Conservation (phyloP, 805 yeast genomes). For the Candida arabinofermentans region DNA sequence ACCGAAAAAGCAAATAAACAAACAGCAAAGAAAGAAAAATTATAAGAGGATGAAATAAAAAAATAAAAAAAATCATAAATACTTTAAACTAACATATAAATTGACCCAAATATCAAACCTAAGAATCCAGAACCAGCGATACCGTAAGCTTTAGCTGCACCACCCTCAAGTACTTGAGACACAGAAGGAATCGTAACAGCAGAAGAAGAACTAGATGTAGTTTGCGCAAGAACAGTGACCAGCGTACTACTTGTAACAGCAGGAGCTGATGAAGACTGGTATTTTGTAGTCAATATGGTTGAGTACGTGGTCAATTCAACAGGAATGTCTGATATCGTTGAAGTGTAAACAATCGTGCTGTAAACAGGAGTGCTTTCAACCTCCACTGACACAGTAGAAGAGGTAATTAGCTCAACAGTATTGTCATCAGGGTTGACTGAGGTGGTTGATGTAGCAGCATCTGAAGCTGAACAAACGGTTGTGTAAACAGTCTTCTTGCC, state of each 20-base stretch:
- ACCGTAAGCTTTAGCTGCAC: constrained; percentile 9
- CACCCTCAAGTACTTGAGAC: constrained; percentile 10
- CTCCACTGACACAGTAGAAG: constrained; percentile 19
- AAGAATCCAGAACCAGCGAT: constrained; percentile 8
- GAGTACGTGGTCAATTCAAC: constrained; percentile 25
- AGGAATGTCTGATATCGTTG: constrained; percentile 21
- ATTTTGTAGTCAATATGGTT: constrained; percentile 1
- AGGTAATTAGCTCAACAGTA: constrained; percentile 18
- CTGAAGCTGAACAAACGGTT: constrained; percentile 5
- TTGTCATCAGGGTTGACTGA: constrained; percentile 3
- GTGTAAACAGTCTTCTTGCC: constrained; percentile 1
- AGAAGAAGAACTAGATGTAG: constrained; percentile 3
- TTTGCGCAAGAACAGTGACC: constrained; percentile 1
- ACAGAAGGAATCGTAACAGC: constrained; percentile 9
- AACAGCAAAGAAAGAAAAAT: not conserved
- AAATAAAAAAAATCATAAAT: not conserved
- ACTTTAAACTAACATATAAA: constrained; percentile 7
- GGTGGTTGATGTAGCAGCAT: constrained; percentile 1
- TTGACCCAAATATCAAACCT: constrained; percentile 9
- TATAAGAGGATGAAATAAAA: not conserved
- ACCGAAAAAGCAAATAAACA: too few relatives aligned
- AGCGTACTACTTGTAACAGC: constrained; percentile 2
- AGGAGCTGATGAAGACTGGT: not conserved
- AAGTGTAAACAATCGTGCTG: constrained; percentile 21
- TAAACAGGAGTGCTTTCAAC: constrained; percentile 12